Evolutionary conservation across 2,329 filamentous ascomycete genomes (phyloP).

Genomic region (Pyricularia pennisetigena): DNA sequence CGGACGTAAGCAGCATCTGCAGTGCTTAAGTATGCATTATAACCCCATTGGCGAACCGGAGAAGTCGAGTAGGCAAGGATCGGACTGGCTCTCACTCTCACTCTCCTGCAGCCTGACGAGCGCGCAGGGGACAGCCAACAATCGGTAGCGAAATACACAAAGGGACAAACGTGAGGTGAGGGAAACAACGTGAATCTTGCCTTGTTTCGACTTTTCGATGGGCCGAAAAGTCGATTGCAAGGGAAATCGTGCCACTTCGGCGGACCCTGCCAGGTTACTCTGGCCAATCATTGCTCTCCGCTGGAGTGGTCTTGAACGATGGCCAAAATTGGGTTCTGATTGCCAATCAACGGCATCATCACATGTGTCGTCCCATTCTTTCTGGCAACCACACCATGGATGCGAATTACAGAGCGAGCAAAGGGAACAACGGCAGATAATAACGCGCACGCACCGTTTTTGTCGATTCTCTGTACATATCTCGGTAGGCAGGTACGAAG

Average conservation of each 20-base stretch:
- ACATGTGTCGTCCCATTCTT: constrained; percentile 4
- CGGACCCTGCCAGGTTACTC: background rate
- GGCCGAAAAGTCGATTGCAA: background rate
- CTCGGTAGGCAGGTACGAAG: too few species aligned
- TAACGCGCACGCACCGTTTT: background rate
- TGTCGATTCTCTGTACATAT: background rate
- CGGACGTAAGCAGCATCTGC: background rate
- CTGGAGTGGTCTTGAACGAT: background rate
- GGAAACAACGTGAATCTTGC: background rate
- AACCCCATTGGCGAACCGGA: background rate
- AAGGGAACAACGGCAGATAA: background rate
- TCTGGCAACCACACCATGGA: background rate
- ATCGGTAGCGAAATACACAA: background rate
- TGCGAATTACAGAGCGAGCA: background rate
- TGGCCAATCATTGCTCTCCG: background rate
- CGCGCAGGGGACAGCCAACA: background rate
- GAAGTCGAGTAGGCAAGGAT: background rate
- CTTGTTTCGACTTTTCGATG: background rate
- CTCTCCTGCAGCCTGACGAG: background rate
- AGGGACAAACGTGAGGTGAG: background rate
- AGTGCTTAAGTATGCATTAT: background rate
- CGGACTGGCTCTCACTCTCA: background rate
- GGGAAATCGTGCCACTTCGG: constrained; percentile 3
- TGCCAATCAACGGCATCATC: constrained; percentile 3
- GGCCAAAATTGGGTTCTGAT: constrained; percentile 1